Evolutionary conservation across 2,329 filamentous ascomycete species (phyloP), one percentile per base, ranked within the genome.

Genomic region (Xylariales sp.): DNA sequence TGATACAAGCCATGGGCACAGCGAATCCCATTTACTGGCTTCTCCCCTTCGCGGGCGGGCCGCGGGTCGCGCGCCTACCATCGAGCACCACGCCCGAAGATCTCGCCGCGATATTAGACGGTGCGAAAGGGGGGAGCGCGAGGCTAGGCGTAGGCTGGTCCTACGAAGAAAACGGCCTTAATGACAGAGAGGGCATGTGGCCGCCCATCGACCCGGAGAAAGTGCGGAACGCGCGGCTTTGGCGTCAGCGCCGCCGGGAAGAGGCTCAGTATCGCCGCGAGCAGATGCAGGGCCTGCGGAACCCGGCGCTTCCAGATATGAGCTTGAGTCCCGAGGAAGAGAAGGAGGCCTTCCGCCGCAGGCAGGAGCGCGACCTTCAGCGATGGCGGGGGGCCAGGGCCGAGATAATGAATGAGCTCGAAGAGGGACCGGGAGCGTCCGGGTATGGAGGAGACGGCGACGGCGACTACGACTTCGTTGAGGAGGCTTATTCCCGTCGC

Each of bases 101-200:
- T 9, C 54, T 71, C 49, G 50, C 59, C 30, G 64, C 41, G 5
- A 64, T 32, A 5, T 43, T 67, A 7, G 57, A 53, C 52, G 41
- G 50, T 6, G 52, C 30, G 46, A 57, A 43, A 46, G 49, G 18
- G 9, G 64, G 43, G 18, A 18, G 28, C 85, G 82, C 3, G 68
- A 74, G 12, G 10, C 54, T 67, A 1, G 70, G 69, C 56, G 23
- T 12, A 0, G 86, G 88, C 65, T 87, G 91, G 89, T 77, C 80
- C 5, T 94, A 90, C 81, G 87, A 90, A 69, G 90, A 91, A 71
- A 96, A 96, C 79, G 92, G 89, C 1, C 92, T 94, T 78, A 93
- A 96, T 79, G 86, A 89, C 71, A 79, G 79, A 61, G 78, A 81
- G 48, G 85, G 84, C 60, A 83, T 87, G 76, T 91, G 89, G 89